A percentile compares a stretch with the other conserved stretches of the same genome.
phyloP scores from a whole-genome alignment of 345 rosid species.

The Psidium friedrichsthalianum region DNA sequence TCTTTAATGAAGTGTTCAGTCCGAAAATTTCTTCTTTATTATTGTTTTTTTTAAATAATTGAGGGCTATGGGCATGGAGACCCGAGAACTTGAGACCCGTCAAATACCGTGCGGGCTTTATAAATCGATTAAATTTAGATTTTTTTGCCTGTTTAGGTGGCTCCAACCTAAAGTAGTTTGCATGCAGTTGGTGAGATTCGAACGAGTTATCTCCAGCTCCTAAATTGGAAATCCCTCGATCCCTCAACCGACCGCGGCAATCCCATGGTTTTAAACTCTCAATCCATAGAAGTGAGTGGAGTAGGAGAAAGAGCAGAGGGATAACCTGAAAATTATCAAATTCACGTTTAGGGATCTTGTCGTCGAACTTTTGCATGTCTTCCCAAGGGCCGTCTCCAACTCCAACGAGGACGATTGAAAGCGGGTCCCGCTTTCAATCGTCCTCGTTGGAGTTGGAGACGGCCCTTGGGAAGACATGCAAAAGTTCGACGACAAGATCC shows the following conservation, averaged over 20 bases:
- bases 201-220: not conserved
- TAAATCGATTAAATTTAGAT: not conserved
- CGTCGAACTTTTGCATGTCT: slow-evolving; percentile 92
- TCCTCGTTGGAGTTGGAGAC: slow-evolving; percentile 94
- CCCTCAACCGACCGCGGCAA: not conserved
- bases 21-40: not conserved
- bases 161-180: not conserved
- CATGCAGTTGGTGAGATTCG: not conserved
- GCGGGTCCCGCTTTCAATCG: slow-evolving; percentile 67
- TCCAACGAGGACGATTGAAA: slow-evolving; percentile 83
- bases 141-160: not conserved
- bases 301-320: not conserved
- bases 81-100: too few relatives aligned
- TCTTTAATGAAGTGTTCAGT: not conserved
- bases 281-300: not conserved
- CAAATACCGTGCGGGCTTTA: not conserved
- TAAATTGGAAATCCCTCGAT: not conserved
- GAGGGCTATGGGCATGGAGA: too few relatives aligned
- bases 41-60: too few relatives aligned
- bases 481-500: slow-evolving; percentile 93
- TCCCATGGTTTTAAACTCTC: not conserved
- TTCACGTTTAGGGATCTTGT: slow-evolving; percentile 84
- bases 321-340: slow-evolving; percentile 90
- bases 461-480: slow-evolving; percentile 99
- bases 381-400: slow-evolving; percentile 99